These are phyloP conservation scores for Pichia sp. DNA, from an alignment of 1,139 yeast species.

Conservation along the genomic window DNA sequence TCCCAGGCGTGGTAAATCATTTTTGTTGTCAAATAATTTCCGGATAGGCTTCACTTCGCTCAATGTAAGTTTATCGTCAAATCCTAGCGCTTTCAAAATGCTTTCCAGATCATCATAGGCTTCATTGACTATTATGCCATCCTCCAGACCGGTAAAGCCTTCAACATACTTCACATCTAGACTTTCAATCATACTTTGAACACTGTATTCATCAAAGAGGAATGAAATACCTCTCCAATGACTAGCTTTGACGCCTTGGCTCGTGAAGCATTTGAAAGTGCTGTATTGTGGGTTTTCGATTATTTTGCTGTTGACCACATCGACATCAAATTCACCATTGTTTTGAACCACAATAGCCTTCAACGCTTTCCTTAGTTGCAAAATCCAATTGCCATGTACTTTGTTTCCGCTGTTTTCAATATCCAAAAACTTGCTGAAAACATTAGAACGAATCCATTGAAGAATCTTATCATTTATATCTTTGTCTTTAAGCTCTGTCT, in stretches of 20 bases:
- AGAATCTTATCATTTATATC: background rate
- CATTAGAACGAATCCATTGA: slow-evolving; percentile 11
- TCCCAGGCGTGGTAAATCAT: slow-evolving; percentile 17
- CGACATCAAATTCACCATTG: background rate
- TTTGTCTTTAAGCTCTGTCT: background rate
- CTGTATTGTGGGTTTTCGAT: slow-evolving; percentile 8
- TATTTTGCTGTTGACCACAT: background rate
- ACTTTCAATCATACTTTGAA: background rate
- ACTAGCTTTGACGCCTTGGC: background rate
- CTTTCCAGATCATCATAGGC: background rate
- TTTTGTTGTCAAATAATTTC: slow-evolving; percentile 19
- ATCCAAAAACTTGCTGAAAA: slow-evolving; percentile 3
- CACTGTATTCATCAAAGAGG: background rate
- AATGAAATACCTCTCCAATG: background rate
- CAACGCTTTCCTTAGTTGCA: slow-evolving; percentile 1
- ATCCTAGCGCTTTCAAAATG: slow-evolving; percentile 10
- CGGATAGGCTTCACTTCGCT: background rate
- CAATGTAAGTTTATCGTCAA: slow-evolving; percentile 4
- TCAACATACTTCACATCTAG: slow-evolving; percentile 10
- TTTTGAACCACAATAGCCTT: background rate
- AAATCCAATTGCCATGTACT: slow-evolving; percentile 8
- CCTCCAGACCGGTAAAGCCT: background rate
- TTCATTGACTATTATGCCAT: background rate
- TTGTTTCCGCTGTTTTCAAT: background rate
- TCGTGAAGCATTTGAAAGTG: slow-evolving; percentile 10